A percentile compares a stretch with the other conserved stretches of the same genome.
These are phyloP conservation scores for Eruca vesicaria DNA, from an alignment of 441 rosid genomes.

Conservation along the genomic window DNA sequence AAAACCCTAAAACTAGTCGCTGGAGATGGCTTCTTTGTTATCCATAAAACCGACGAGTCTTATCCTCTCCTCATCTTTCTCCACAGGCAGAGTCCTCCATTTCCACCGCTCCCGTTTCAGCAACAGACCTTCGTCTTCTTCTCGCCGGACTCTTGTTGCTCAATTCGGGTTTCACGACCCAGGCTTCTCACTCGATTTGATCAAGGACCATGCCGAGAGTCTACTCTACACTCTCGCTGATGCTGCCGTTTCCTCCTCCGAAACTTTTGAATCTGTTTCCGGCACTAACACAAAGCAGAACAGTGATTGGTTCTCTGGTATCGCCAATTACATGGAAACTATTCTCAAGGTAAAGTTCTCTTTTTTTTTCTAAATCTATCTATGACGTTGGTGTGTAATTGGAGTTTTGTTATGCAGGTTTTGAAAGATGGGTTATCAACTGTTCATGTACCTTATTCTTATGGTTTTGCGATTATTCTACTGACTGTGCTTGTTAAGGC, in stretches of 20 bases:
- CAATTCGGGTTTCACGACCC: conserved; percentile 67
- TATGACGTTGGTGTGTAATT: background rate
- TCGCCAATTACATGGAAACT: conserved; percentile 68
- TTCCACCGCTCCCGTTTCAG: conserved; percentile 40
- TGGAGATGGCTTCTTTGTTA: conserved; percentile 46
- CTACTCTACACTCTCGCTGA: conserved; percentile 73
- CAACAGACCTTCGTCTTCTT: conserved; percentile 33
- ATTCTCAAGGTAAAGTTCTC: conserved; percentile 58
- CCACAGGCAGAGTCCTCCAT: conserved; percentile 32
- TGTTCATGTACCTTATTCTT: conserved; percentile 73
- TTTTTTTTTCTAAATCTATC: background rate
- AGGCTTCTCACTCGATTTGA: conserved; percentile 37
- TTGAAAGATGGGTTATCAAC: conserved; percentile 75
- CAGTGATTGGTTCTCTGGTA: conserved; percentile 87
- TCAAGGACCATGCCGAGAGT: conserved; percentile 55
- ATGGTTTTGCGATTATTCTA: conserved; percentile 93
- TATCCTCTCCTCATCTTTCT: conserved; percentile 40
- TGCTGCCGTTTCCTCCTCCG: conserved; percentile 79
- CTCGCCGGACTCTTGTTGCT: conserved; percentile 53
- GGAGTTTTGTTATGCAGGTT: conserved; percentile 47
- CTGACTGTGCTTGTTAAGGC: conserved; percentile 97
- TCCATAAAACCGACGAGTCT: conserved; percentile 42
- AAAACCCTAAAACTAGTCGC: conserved; percentile 23
- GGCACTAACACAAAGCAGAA: conserved; percentile 48
- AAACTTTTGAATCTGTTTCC: conserved; percentile 39